Percentiles rank a stretch among this genome's conserved stretches.
phyloP scores from a whole-genome alignment of 2,329 filamentous ascomycete genomes.

The Nemania serpens region DNA sequence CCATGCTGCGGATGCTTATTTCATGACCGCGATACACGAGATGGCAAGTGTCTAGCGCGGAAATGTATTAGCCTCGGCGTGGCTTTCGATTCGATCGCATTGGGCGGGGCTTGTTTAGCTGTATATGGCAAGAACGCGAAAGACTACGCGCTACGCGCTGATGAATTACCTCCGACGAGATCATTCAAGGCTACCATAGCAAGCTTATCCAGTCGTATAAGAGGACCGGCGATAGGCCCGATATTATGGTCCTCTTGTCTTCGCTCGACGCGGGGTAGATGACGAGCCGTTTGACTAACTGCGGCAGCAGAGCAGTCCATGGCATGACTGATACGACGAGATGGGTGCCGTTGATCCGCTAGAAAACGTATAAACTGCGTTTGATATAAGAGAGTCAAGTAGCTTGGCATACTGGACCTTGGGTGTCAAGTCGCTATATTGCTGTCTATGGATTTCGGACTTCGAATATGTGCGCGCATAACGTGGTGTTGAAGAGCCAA shows the following conservation, averaged over 20 bases:
- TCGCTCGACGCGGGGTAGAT: slow-evolving; percentile 11
- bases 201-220: too few relatives aligned
- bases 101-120: too few relatives aligned
- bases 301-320: slow-evolving; percentile 5
- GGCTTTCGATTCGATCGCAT: too few relatives aligned
- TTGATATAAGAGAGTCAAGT: background rate
- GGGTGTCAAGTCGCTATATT: background rate
- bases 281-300: slow-evolving; percentile 1
- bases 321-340: background rate
- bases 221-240: too few relatives aligned
- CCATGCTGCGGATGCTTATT: too few relatives aligned
- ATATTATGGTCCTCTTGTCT: slow-evolving; percentile 1
- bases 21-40: too few relatives aligned
- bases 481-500: background rate
- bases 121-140: too few relatives aligned
- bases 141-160: too few relatives aligned
- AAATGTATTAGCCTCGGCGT: too few relatives aligned
- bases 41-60: too few relatives aligned
- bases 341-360: background rate
- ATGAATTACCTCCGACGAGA: too few relatives aligned
- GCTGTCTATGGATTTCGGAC: background rate
- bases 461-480: background rate
- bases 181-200: too few relatives aligned
- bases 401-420: background rate
- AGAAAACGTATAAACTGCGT: background rate